Percentiles rank a stretch among this genome's conserved stretches.
phyloP scores from a whole-genome alignment of 805 yeast genomes.

The Lipomyces starkeyi region DNA sequence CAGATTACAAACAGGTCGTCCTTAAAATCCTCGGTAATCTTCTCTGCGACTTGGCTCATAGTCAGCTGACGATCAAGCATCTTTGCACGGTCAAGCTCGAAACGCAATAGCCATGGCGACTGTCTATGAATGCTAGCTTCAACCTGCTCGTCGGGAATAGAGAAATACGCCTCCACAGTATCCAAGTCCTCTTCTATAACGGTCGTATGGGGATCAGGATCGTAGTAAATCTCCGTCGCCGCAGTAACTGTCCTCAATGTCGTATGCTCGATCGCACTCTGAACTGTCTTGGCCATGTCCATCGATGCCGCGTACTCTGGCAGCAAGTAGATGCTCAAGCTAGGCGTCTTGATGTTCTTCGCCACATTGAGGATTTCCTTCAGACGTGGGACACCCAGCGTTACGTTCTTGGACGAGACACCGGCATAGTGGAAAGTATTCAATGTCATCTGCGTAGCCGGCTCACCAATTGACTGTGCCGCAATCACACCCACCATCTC shows the following conservation, averaged over 20 bases:
- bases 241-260: conserved; percentile 92
- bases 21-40: conserved; percentile 88
- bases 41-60: conserved; percentile 97
- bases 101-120: conserved; percentile 96
- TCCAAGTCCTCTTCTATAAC: conserved; percentile 96
- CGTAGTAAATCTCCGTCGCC: conserved; percentile 96
- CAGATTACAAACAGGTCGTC: conserved; percentile 96
- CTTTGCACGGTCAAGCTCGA: conserved; percentile 97
- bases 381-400: conserved; percentile 96
- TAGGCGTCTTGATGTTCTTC: conserved; percentile 99
- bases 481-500: conserved; percentile 99
- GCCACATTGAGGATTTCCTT: conserved; percentile 98
- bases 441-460: conserved; percentile 97
- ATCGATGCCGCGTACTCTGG: conserved; percentile 83
- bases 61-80: conserved; percentile 98
- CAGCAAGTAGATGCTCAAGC: conserved; percentile 88
- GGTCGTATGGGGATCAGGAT: conserved; percentile 98
- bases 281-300: conserved; percentile 91
- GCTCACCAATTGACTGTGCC: conserved; percentile 97
- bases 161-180: conserved; percentile 95
- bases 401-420: conserved; percentile 94
- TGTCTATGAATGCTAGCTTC: conserved; percentile 93
- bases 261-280: conserved; percentile 97
- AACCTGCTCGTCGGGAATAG: conserved; percentile 96
- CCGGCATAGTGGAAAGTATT: conserved; percentile 98